Percentiles rank a stretch among this genome's conserved stretches.
phyloP scores from a whole-genome alignment of 768 basidiomycete genomes.

The Macrolepiota dolichaula region DNA sequence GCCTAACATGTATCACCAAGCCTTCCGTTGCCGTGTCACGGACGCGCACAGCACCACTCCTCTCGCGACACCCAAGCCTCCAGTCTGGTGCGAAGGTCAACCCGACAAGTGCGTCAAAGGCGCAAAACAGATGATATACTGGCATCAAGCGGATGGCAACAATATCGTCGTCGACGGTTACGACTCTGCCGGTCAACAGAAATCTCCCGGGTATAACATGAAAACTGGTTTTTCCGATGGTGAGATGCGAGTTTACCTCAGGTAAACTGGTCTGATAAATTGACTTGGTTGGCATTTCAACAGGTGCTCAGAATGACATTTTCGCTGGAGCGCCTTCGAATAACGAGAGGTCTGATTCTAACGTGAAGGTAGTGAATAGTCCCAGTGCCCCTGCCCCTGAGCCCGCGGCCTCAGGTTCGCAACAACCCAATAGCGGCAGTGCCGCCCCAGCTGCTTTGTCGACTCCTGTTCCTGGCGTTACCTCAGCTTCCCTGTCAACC shows the following conservation, averaged over 20 bases:
- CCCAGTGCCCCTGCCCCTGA: background rate
- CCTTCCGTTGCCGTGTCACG: slow-evolving; percentile 48
- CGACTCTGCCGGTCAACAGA: slow-evolving; percentile 34
- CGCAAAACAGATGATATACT: slow-evolving; percentile 54
- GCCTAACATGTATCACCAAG: slow-evolving; percentile 49
- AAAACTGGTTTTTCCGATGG: slow-evolving; percentile 48
- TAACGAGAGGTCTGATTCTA: background rate
- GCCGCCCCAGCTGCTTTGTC: background rate
- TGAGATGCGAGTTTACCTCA: slow-evolving; percentile 18
- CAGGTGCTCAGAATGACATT: slow-evolving; percentile 13
- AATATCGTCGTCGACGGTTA: slow-evolving; percentile 42
- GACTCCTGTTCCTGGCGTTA: background rate
- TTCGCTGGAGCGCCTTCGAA: background rate
- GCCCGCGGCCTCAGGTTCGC: background rate
- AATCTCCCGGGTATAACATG: slow-evolving; percentile 46
- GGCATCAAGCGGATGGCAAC: slow-evolving; percentile 47
- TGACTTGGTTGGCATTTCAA: background rate
- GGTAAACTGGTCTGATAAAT: background rate
- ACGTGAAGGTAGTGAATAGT: background rate
- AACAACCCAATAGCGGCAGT: background rate
- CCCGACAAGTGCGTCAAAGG: slow-evolving; percentile 38
- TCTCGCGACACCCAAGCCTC: slow-evolving; percentile 38
- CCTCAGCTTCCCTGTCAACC: background rate
- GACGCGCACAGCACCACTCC: slow-evolving; percentile 35
- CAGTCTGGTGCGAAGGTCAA: slow-evolving; percentile 52